Evolutionary conservation across 192 early-diverging fungal species (phyloP), one percentile per base, ranked within the genome.

Genomic region (Chytriomyces sp.): DNA sequence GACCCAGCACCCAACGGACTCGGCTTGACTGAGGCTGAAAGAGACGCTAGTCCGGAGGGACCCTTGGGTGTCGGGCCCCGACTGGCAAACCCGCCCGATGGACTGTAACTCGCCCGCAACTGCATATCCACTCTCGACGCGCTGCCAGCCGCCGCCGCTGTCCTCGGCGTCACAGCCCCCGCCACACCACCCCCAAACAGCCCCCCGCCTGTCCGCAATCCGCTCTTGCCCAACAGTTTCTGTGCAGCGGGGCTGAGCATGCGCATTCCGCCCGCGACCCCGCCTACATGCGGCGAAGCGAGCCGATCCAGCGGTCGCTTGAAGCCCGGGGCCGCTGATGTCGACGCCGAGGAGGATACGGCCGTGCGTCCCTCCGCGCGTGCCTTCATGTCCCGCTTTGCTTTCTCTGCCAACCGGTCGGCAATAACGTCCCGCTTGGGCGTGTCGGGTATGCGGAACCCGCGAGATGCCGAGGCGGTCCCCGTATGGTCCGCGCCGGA

Each of bases 351-450:
- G 7, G 36, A 8, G 19, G 14, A 22, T 12, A 40, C 38, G 26
- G 25, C 30, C 12, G 62, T 17, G 10, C 26, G n/a, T 34, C 65
- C 65, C 19, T 68, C 52, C 31, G 32, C 65, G 14, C 65, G 49
- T 0, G 34, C 4, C 36, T 68, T 68, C 52, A 68, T 68, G 34
- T 68, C 65, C 8, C 65, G 44, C 28, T 30, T 53, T 28, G 89
- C 90, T 67, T 78, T 85, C 54, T 88, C 85, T 4, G 88, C 82
- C 53, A 92, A 68, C 37, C 79, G 79, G 60, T 86, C 82, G 2
- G 83, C 89, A 33, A 92, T 57, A 53, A 83, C 75, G 53, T 92
- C 91, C 32, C 91, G 77, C n/a, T 81, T 77, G 1, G 88, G 85
- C 25, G 89, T 86, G 53, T 82, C 84, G 33, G 91, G 86, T 38